Percentiles rank a stretch among this genome's conserved stretches.
Evolutionary conservation across 805 yeast species (phyloP).

Genomic region (Wickerhamiella qilinensis): DNA sequence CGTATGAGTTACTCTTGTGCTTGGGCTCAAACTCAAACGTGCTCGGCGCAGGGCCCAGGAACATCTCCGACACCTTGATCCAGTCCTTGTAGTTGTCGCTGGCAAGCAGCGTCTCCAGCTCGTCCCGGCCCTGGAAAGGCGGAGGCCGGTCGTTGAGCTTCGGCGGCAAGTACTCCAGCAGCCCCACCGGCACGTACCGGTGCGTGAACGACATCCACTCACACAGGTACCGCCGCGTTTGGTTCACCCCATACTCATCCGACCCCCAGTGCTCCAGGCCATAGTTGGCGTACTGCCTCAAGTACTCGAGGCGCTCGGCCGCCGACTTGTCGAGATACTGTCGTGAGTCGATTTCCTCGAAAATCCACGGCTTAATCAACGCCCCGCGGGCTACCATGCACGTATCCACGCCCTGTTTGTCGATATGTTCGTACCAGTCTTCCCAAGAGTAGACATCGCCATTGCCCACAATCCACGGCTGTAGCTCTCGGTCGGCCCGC

Average conservation of each 20-base stretch:
- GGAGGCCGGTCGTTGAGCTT: constrained; percentile 88
- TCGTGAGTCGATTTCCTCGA: constrained; percentile 80
- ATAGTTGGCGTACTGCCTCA: constrained; percentile 51
- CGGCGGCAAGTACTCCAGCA: constrained; percentile 77
- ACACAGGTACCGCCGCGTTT: constrained; percentile 78
- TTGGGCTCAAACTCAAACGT: constrained; percentile 74
- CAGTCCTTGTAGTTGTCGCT: constrained; percentile 79
- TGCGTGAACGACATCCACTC: constrained; percentile 91
- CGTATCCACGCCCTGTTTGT: constrained; percentile 60
- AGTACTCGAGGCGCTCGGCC: constrained; percentile 68
- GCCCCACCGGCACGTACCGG: constrained; percentile 86
- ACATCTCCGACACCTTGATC: constrained; percentile 92
- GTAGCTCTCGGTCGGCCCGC: constrained; percentile 39
- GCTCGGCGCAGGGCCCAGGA: constrained; percentile 70
- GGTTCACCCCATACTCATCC: constrained; percentile 83
- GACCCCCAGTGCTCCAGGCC: constrained; percentile 97
- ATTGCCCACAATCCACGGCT: constrained; percentile 79
- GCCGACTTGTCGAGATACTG: constrained; percentile 85
- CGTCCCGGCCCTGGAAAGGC: constrained; percentile 82
- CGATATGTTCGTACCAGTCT: constrained; percentile 69
- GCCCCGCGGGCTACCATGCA: constrained; percentile 99
- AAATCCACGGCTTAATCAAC: constrained; percentile 95
- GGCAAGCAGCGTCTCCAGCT: constrained; percentile 77
- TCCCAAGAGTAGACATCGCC: constrained; percentile 81
- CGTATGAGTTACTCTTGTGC: constrained; percentile 82